These are phyloP conservation scores for Leishmania major DNA, from an alignment of 208 protist genomes.

Conservation along the genomic window DNA sequence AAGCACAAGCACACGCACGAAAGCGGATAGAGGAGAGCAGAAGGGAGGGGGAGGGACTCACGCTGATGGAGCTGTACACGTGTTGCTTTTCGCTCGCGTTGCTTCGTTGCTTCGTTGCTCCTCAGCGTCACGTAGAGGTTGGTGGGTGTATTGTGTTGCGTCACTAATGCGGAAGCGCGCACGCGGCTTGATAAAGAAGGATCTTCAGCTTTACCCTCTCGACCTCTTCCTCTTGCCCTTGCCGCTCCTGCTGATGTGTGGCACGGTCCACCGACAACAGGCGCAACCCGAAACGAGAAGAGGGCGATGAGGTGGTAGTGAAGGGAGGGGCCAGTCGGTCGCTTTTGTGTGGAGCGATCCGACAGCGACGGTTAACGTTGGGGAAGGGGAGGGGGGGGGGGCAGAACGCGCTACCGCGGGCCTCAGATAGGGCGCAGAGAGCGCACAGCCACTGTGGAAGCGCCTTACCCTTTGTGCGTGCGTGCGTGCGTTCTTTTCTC, in stretches of 20 bases:
- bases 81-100: neutral
- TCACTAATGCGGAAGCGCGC: neutral
- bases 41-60: neutral
- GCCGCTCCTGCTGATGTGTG: neutral
- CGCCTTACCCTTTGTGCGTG: neutral
- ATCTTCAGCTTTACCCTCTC: neutral
- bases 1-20: slow-evolving; percentile 1
- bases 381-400: too few relatives aligned
- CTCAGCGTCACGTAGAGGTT: neutral
- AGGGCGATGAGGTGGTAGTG: neutral
- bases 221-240: neutral
- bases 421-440: neutral
- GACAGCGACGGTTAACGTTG: neutral
- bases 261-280: neutral
- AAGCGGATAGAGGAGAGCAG: neutral
- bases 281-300: too few relatives aligned
- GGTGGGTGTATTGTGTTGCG: neutral
- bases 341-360: neutral
- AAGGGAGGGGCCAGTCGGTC: neutral
- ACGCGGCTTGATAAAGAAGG: neutral
- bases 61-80: neutral
- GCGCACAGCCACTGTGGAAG: neutral
- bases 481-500: neutral
- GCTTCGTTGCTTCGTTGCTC: neutral
- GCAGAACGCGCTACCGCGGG: neutral